phyloP scores from a whole-genome alignment of 768 basidiomycete species.

The Boletellus ananas region DNA sequence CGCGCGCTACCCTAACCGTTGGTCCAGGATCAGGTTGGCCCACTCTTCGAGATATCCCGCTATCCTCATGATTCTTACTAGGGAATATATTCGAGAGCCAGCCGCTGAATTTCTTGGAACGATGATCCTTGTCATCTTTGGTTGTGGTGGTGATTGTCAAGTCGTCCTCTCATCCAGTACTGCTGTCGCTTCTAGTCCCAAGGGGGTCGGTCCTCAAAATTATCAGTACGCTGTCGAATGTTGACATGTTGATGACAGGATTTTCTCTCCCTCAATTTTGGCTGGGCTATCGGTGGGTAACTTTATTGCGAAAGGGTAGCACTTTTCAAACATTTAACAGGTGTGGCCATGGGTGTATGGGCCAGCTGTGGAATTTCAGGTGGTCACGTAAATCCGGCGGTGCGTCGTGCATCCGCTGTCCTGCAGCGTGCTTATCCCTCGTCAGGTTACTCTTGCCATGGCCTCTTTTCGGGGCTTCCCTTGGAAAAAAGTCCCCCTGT shows the following conservation, averaged over 20 bases:
- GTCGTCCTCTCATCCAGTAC: constrained; percentile 46
- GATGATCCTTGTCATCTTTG: constrained; percentile 56
- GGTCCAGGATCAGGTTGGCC: constrained; percentile 52
- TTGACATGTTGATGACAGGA: constrained; percentile 15
- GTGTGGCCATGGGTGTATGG: constrained; percentile 67
- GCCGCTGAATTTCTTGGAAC: constrained; percentile 63
- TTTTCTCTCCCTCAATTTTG: constrained; percentile 24
- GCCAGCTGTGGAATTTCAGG: constrained; percentile 63
- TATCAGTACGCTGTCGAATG: background rate
- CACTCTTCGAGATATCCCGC: background rate
- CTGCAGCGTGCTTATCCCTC: background rate
- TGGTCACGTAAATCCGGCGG: constrained; percentile 74
- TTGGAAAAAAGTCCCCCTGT: constrained; percentile 74
- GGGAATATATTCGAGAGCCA: constrained; percentile 51
- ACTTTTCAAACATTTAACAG: constrained; percentile 18
- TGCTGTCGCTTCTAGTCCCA: constrained; percentile 43
- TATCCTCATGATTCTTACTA: constrained; percentile 18
- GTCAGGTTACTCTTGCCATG: constrained; percentile 63
- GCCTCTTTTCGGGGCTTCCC: constrained; percentile 72
- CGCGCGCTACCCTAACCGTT: constrained; percentile 44
- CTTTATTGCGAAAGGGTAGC: background rate
- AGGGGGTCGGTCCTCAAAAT: constrained; percentile 46
- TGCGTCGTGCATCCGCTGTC: background rate
- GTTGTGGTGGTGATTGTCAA: constrained; percentile 56
- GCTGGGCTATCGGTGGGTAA: constrained; percentile 32